phyloP scores from a whole-genome alignment of 805 yeast species.

The Crinitomyces ghanaensis region DNA sequence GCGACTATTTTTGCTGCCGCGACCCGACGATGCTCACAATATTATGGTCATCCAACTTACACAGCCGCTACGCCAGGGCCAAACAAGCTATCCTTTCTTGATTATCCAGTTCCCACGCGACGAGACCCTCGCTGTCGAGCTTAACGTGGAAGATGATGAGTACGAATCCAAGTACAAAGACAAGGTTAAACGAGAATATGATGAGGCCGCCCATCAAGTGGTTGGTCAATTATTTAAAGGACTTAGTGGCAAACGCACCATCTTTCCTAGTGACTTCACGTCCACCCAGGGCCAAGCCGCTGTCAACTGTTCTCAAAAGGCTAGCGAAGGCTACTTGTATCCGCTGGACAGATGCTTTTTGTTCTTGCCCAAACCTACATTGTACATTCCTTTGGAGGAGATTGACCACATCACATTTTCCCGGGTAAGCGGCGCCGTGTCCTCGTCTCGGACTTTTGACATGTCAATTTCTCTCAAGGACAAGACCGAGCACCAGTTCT shows the following conservation, averaged over 20 bases:
- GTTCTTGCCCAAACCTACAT: constrained; percentile 88
- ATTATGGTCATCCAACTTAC: constrained; percentile 81
- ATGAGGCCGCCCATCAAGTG: constrained; percentile 76
- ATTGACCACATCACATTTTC: constrained; percentile 69
- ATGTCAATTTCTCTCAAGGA: constrained; percentile 63
- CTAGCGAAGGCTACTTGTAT: constrained; percentile 87
- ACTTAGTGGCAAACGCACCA: constrained; percentile 72
- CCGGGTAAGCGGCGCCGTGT: constrained; percentile 70
- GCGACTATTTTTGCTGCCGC: constrained; percentile 83
- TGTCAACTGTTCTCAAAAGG: constrained; percentile 83
- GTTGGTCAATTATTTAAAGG: constrained; percentile 84
- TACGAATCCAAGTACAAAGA: constrained; percentile 65
- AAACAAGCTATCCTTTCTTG: constrained; percentile 87
- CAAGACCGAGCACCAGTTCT: constrained; percentile 66
- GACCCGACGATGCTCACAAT: constrained; percentile 88
- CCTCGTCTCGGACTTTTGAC: constrained; percentile 84
- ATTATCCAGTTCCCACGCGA: constrained; percentile 82
- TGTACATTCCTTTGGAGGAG: constrained; percentile 80
- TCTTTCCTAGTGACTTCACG: constrained; percentile 71
- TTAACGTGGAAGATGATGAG: constrained; percentile 75
- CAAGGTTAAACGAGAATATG: constrained; percentile 60
- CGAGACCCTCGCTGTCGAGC: constrained; percentile 83
- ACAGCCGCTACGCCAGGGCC: constrained; percentile 97
- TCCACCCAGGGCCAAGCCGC: constrained; percentile 75
- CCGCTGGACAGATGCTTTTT: constrained; percentile 86